Conservation (phyloP, 371 early-diverging fungal genomes). For the Mucor velutinosus region DNA sequence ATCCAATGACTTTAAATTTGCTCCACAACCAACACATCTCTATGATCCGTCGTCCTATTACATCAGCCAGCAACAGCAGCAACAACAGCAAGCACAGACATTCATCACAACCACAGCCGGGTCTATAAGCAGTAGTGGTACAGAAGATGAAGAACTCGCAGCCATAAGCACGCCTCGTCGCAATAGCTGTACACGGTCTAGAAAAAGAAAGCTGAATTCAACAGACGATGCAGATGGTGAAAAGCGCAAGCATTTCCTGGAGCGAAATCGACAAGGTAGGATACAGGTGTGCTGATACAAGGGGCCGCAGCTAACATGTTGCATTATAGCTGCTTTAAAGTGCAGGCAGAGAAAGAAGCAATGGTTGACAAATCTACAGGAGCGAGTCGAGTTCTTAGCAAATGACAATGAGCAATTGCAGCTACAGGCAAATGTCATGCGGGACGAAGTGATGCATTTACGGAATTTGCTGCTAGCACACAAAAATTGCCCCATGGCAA, state of each 20-base stretch:
- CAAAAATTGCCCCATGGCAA: slow-evolving; percentile 48
- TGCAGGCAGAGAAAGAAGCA: slow-evolving; percentile 91
- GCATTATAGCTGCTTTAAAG: slow-evolving; percentile 79
- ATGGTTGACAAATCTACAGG: slow-evolving; percentile 77
- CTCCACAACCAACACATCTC: background rate
- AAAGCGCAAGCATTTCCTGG: slow-evolving; percentile 79
- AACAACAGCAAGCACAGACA: background rate
- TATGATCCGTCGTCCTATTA: background rate
- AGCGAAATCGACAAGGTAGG: slow-evolving; percentile 81
- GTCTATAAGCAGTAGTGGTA: background rate
- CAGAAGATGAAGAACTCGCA: background rate
- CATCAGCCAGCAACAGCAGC: background rate
- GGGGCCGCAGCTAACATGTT: background rate
- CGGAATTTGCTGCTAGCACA: slow-evolving; percentile 45
- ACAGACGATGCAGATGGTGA: slow-evolving; percentile 51
- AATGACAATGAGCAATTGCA: slow-evolving; percentile 75
- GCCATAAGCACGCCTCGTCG: background rate
- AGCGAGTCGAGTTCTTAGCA: slow-evolving; percentile 70
- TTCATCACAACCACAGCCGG: background rate
- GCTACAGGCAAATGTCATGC: slow-evolving; percentile 60
- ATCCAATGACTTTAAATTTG: background rate
- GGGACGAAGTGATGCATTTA: slow-evolving; percentile 72
- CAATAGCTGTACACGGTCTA: background rate
- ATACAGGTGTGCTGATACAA: background rate
- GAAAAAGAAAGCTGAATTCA: background rate